These are phyloP conservation scores for Aspergillus panamensis DNA, from an alignment of 495 filamentous ascomycete species.

Conservation along the genomic window DNA sequence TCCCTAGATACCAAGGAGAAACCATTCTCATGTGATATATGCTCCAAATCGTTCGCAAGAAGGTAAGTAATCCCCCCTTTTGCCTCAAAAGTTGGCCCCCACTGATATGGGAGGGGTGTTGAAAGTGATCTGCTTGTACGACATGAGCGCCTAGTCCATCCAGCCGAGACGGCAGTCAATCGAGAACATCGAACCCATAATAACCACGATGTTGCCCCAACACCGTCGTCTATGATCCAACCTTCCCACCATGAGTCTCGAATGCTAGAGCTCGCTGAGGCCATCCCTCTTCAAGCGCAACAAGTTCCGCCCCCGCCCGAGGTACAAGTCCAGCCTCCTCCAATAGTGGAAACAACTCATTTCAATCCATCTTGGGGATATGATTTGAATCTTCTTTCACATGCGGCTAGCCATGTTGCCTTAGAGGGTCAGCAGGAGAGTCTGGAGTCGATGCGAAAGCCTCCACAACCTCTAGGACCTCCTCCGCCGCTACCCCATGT, in stretches of 20 bases:
- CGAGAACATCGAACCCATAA: conserved; percentile 41
- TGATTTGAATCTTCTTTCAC: conserved; percentile 48
- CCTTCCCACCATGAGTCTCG: conserved; percentile 44
- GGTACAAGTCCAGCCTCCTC: conserved; percentile 39
- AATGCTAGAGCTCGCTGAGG: conserved; percentile 48
- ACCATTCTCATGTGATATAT: conserved; percentile 53
- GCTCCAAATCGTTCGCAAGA: conserved; percentile 50
- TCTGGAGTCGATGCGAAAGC: conserved; percentile 42
- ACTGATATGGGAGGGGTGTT: conserved; percentile 34
- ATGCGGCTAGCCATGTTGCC: conserved; percentile 50
- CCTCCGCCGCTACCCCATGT: conserved; percentile 34
- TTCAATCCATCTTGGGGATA: conserved; percentile 52
- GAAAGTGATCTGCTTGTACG: conserved; percentile 65
- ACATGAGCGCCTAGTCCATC: conserved; percentile 71
- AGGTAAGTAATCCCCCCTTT: conserved; percentile 32
- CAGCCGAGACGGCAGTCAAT: conserved; percentile 52
- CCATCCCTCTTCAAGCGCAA: conserved; percentile 42
- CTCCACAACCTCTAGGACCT: conserved; percentile 28
- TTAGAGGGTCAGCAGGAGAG: conserved; percentile 47
- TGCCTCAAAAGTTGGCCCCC: conserved; percentile 14
- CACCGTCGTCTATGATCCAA: conserved; percentile 38
- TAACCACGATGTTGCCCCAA: conserved; percentile 35
- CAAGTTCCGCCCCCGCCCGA: conserved; percentile 36
- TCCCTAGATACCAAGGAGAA: conserved; percentile 51
- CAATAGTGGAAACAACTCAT: conserved; percentile 44